Evolutionary conservation across 2,329 filamentous ascomycete species (phyloP).

Genomic region (Golovinomyces cichoracearum): DNA sequence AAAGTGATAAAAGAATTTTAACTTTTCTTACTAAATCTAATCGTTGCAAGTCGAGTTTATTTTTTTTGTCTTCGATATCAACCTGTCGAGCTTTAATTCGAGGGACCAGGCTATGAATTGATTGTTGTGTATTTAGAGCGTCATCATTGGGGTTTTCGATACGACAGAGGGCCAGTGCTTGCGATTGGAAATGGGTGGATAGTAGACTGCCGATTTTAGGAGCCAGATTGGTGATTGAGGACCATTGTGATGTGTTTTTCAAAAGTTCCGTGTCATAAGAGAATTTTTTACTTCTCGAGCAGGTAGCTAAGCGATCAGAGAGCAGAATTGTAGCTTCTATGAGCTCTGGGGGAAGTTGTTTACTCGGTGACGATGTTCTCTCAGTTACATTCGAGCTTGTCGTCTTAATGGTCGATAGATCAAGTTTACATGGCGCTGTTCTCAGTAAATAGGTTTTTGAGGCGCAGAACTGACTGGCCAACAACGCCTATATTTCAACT

Average conservation of each 20-base stretch:
- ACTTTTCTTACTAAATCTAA: slow-evolving; percentile 15
- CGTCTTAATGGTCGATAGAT: slow-evolving; percentile 12
- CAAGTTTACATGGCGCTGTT: slow-evolving; percentile 23
- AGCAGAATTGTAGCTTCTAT: slow-evolving; percentile 29
- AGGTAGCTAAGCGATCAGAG: slow-evolving; percentile 16
- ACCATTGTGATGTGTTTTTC: slow-evolving; percentile 25
- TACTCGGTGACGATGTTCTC: slow-evolving; percentile 3
- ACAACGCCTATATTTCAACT: slow-evolving; percentile 20
- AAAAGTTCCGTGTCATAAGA: slow-evolving; percentile 20
- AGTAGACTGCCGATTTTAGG: slow-evolving; percentile 23
- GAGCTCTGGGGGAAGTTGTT: slow-evolving; percentile 20
- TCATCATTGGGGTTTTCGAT: slow-evolving; percentile 23
- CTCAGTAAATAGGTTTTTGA: slow-evolving; percentile 27
- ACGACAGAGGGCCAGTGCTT: slow-evolving; percentile 24
- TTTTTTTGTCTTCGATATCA: slow-evolving; percentile 19
- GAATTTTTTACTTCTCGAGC: slow-evolving; percentile 9
- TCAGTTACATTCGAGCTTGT: slow-evolving; percentile 7
- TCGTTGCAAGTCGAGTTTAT: slow-evolving; percentile 17
- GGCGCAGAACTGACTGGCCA: slow-evolving; percentile 21
- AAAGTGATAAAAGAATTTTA: slow-evolving; percentile 6
- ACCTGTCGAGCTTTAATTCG: slow-evolving; percentile 17
- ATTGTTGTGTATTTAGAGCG: slow-evolving; percentile 29
- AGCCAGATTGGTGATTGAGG: slow-evolving; percentile 22
- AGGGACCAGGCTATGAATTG: slow-evolving; percentile 23
- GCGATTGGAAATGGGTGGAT: slow-evolving; percentile 23